These are phyloP conservation scores for Penicillium freii DNA, from an alignment of 2,329 filamentous ascomycete species.

Conservation along the genomic window DNA sequence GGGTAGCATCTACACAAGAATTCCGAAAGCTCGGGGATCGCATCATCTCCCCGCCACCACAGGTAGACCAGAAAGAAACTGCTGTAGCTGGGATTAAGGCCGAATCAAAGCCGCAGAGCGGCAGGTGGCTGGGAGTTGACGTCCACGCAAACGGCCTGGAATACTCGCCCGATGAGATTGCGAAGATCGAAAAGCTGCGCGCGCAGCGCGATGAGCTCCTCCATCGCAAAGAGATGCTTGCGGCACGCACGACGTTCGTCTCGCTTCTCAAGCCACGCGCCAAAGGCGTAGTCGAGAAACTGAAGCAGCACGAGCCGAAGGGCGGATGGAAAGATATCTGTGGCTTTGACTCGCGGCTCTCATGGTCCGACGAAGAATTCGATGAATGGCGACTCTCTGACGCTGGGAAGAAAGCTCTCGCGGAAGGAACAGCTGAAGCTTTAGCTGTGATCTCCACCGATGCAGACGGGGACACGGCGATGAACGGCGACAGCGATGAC, in stretches of 20 bases:
- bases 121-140: conserved; percentile 32
- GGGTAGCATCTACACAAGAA: conserved; percentile 39
- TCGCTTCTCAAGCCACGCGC: conserved; percentile 42
- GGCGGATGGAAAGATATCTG: conserved; percentile 50
- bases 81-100: conserved; percentile 11
- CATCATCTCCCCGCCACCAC: conserved; percentile 35
- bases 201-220: conserved; percentile 35
- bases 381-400: conserved; percentile 45
- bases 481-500: conserved; percentile 34
- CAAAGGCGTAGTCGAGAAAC: conserved; percentile 43
- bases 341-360: conserved; percentile 47
- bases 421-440: conserved; percentile 38
- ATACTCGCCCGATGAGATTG: conserved; percentile 41
- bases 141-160: conserved; percentile 29
- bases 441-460: conserved; percentile 31
- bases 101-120: conserved; percentile 16
- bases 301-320: conserved; percentile 47
- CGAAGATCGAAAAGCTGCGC: conserved; percentile 39
- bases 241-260: conserved; percentile 44
- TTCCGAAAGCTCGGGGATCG: conserved; percentile 44
- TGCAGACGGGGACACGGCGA: conserved; percentile 36
- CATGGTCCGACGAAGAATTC: conserved; percentile 51
- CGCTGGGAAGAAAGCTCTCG: conserved; percentile 39
- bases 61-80: conserved; percentile 21
- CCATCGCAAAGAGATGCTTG: conserved; percentile 42